phyloP scores from a whole-genome alignment of 1,139 yeast genomes.

The Pichia inconspicua region DNA sequence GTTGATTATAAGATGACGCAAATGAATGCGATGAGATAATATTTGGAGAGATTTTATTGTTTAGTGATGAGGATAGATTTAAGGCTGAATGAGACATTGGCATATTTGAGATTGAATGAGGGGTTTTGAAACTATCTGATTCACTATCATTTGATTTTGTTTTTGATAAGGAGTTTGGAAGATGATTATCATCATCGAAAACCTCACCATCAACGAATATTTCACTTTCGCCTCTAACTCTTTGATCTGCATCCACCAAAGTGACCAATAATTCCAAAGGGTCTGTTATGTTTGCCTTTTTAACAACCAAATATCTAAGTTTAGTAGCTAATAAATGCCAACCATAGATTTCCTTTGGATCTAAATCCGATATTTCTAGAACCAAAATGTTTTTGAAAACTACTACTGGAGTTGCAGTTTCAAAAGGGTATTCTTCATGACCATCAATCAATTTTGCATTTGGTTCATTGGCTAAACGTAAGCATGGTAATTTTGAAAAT shows the following conservation, averaged over 20 bases:
- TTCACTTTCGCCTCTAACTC: constrained; percentile 30
- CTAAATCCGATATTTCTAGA: constrained; percentile 51
- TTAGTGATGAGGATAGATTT: constrained; percentile 4
- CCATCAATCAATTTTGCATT: constrained; percentile 49
- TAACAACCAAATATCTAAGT: constrained; percentile 46
- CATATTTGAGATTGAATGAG: constrained; percentile 1
- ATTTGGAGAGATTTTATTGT: constrained; percentile 20
- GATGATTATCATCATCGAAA: constrained; percentile 4
- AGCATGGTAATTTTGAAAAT: constrained; percentile 58
- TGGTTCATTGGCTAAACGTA: constrained; percentile 51
- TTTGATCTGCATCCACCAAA: constrained; percentile 51
- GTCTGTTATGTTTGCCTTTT: constrained; percentile 43
- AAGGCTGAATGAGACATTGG: constrained; percentile 8
- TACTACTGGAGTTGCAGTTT: constrained; percentile 55
- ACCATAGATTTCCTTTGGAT: constrained; percentile 58
- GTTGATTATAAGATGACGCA: constrained; percentile 16
- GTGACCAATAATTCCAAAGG: constrained; percentile 44
- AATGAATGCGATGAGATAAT: constrained; percentile 12
- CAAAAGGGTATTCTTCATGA: constrained; percentile 66
- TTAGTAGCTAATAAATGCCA: constrained; percentile 55
- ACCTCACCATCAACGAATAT: constrained; percentile 14
- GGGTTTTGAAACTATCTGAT: not conserved
- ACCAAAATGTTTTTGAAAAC: constrained; percentile 58
- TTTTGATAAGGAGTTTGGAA: constrained; percentile 3
- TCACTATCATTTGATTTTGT: constrained; percentile 8